These are phyloP conservation scores for Paraphoma chrysanthemicola DNA, from an alignment of 2,329 filamentous ascomycete species.

Conservation along the genomic window DNA sequence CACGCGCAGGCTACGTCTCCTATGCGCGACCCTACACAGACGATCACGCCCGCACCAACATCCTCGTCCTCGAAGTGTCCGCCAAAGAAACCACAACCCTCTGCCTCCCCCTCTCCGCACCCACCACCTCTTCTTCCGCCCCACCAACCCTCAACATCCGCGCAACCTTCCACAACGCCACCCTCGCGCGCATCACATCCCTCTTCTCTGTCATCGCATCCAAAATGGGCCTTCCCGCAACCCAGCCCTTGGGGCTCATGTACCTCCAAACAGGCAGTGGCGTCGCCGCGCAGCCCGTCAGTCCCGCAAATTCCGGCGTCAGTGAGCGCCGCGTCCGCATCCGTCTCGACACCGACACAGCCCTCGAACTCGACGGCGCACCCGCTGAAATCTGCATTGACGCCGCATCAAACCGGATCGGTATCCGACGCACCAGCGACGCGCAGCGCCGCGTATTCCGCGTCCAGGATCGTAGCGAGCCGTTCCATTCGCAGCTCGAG, in stretches of 20 bases:
- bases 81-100: slow-evolving; percentile 51
- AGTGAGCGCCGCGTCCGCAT: slow-evolving; percentile 71
- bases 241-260: slow-evolving; percentile 68
- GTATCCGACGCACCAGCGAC: slow-evolving; percentile 13
- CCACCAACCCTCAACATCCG: slow-evolving; percentile 52
- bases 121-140: slow-evolving; percentile 30
- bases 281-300: slow-evolving; percentile 66
- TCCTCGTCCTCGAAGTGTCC: slow-evolving; percentile 76
- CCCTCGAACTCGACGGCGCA: slow-evolving; percentile 31
- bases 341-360: slow-evolving; percentile 27
- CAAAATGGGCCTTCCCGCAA: slow-evolving; percentile 73
- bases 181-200: slow-evolving; percentile 72
- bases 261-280: slow-evolving; percentile 68
- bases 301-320: slow-evolving; percentile 72
- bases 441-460: not conserved
- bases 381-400: slow-evolving; percentile 28
- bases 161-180: slow-evolving; percentile 75
- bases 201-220: slow-evolving; percentile 82
- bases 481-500: not conserved
- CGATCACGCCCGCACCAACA: slow-evolving; percentile 67
- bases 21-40: slow-evolving; percentile 91
- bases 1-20: slow-evolving; percentile 65
- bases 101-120: slow-evolving; percentile 26
- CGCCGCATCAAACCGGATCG: slow-evolving; percentile 16
- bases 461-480: not conserved